These are phyloP conservation scores for Hysterangium stoloniferum DNA, from an alignment of 768 basidiomycete genomes.

Conservation along the genomic window DNA sequence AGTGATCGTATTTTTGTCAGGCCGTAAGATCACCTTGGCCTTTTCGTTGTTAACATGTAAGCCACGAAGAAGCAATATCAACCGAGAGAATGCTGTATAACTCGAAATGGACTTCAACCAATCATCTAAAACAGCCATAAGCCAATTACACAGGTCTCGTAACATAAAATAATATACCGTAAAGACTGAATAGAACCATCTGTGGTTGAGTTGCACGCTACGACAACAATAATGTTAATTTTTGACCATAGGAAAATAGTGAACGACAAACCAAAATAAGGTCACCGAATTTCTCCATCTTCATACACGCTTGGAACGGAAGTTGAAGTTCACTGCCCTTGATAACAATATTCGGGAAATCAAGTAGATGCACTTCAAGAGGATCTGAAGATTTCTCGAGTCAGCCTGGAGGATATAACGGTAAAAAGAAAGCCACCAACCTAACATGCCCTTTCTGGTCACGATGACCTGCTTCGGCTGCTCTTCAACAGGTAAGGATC, in stretches of 20 bases:
- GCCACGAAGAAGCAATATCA: slow-evolving; percentile 94
- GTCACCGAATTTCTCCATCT: slow-evolving; percentile 99
- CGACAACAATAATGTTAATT: slow-evolving; percentile 13
- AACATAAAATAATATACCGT: slow-evolving; percentile 41
- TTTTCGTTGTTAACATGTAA: slow-evolving; percentile 99
- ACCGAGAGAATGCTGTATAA: slow-evolving; percentile 97
- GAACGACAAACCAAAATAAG: slow-evolving; percentile 62
- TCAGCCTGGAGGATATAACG: not conserved
- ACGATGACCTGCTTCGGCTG: slow-evolving; percentile 99
- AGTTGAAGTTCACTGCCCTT: slow-evolving; percentile 97
- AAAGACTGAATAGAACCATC: slow-evolving; percentile 97
- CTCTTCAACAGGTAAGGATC: slow-evolving; percentile 98
- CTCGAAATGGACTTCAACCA: slow-evolving; percentile 99
- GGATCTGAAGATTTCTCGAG: slow-evolving; percentile 48
- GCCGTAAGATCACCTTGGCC: slow-evolving; percentile 96
- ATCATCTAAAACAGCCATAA: slow-evolving; percentile 55
- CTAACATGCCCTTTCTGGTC: slow-evolving; percentile 99
- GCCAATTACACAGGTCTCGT: not conserved
- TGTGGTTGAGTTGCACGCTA: slow-evolving; percentile 96
- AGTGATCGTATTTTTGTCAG: slow-evolving; percentile 94
- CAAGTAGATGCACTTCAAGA: slow-evolving; percentile 95
- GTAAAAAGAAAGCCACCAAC: slow-evolving; percentile 30
- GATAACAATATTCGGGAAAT: slow-evolving; percentile 99
- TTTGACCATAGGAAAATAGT: not conserved
- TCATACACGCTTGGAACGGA: slow-evolving; percentile 99